Percentiles rank a stretch among this genome's conserved stretches.
Evolutionary conservation across 805 yeast species (phyloP).

Genomic region (Ogataea nitratoaversa): DNA sequence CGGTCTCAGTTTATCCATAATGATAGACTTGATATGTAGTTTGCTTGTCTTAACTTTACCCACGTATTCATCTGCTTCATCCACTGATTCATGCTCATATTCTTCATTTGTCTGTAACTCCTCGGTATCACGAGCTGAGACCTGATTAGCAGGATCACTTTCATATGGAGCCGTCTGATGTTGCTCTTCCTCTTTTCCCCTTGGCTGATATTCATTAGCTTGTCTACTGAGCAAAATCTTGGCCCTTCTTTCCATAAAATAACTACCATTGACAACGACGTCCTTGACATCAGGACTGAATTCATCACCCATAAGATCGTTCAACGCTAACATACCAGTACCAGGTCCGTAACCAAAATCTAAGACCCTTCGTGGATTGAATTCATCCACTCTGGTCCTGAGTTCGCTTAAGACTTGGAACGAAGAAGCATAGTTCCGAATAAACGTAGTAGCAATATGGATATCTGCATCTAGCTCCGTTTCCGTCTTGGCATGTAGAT

Average conservation of each 20-base stretch:
- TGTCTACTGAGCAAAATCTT: slow-evolving; percentile 73
- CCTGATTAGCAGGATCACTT: slow-evolving; percentile 1
- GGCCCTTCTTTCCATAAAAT: slow-evolving; percentile 76
- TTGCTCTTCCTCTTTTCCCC: slow-evolving; percentile 35
- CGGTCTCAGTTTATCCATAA: slow-evolving; percentile 51
- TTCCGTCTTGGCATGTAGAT: slow-evolving; percentile 41
- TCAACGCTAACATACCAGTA: slow-evolving; percentile 83
- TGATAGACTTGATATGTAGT: slow-evolving; percentile 49
- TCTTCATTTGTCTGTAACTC: slow-evolving; percentile 8
- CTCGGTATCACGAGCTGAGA: neutral
- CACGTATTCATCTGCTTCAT: slow-evolving; percentile 33
- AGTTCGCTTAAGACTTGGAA: slow-evolving; percentile 66
- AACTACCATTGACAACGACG: slow-evolving; percentile 64
- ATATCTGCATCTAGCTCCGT: slow-evolving; percentile 63
- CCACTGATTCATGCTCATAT: slow-evolving; percentile 8
- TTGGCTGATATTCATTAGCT: slow-evolving; percentile 38
- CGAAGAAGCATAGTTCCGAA: slow-evolving; percentile 74
- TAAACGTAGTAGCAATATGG: slow-evolving; percentile 72
- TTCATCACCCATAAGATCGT: slow-evolving; percentile 70
- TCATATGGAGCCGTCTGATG: slow-evolving; percentile 31
- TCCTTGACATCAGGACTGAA: slow-evolving; percentile 63
- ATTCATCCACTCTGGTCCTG: slow-evolving; percentile 45
- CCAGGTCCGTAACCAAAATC: slow-evolving; percentile 91
- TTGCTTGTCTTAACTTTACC: slow-evolving; percentile 55
- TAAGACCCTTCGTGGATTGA: slow-evolving; percentile 63